phyloP scores from a whole-genome alignment of 23 red algal genomes.

The Agarophyton chilense region DNA sequence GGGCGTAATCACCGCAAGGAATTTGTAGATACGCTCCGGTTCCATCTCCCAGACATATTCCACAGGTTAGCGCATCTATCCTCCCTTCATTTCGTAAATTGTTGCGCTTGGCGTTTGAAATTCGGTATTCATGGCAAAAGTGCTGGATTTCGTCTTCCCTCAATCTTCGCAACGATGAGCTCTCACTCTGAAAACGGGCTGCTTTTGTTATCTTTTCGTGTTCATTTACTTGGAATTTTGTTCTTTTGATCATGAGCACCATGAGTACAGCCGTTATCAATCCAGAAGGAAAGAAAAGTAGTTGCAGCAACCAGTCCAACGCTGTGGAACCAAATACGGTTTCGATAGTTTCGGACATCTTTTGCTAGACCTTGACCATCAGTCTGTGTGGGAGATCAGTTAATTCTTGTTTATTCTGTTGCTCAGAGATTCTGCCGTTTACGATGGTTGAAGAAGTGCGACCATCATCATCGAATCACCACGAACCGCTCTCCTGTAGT shows the following conservation, averaged over 20 bases:
- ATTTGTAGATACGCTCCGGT: conserved; percentile 8
- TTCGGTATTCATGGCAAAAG: conserved; percentile 21
- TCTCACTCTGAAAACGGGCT: conserved; percentile 4
- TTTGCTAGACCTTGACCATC: background rate
- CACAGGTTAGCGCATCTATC: background rate
- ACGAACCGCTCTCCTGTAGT: background rate
- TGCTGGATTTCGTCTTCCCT: conserved; percentile 23
- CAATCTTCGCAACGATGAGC: background rate
- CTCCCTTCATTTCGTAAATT: background rate
- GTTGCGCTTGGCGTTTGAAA: background rate
- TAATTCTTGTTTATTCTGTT: background rate
- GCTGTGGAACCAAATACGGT: conserved; percentile 39
- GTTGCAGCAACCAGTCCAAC: conserved; percentile 49
- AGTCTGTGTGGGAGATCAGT: background rate
- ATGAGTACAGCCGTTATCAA: conserved; percentile 17
- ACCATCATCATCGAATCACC: background rate
- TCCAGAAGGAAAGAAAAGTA: conserved; percentile 57
- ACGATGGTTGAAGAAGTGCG: background rate
- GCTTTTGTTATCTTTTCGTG: conserved; percentile 40
- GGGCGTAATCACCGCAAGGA: conserved; percentile 23
- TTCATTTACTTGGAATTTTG: background rate
- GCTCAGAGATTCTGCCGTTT: background rate
- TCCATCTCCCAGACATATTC: conserved; percentile 8
- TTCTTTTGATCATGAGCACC: conserved; percentile 26
- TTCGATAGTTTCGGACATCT: background rate